A percentile compares a stretch with the other conserved stretches of the same genome.
These are phyloP conservation scores for Botrytis tulipae DNA, from an alignment of 2,329 filamentous ascomycete genomes.

Conservation along the genomic window DNA sequence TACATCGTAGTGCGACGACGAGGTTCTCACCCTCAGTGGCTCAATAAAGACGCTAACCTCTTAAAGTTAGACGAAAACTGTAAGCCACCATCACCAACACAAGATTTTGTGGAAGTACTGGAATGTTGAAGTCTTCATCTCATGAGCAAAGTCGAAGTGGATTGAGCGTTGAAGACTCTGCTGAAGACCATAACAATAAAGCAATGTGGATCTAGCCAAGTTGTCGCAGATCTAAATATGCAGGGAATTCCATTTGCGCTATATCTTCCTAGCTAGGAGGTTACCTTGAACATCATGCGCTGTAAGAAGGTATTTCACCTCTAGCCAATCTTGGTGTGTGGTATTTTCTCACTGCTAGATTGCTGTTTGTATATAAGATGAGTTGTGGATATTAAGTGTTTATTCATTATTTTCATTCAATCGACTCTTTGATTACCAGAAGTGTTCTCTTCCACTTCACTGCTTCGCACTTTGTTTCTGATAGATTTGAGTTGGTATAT, in stretches of 20 bases:
- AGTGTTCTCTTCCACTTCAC: background rate
- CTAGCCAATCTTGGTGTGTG: background rate
- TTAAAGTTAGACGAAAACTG: background rate
- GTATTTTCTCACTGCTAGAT: background rate
- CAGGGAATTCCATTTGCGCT: background rate
- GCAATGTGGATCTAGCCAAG: background rate
- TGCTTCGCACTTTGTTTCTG: background rate
- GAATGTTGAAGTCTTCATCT: background rate
- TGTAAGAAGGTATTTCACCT: background rate
- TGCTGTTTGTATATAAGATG: background rate
- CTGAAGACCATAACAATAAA: background rate
- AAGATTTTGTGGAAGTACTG: background rate
- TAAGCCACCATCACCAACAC: background rate
- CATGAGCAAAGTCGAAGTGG: background rate
- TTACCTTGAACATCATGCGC: background rate
- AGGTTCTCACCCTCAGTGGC: background rate
- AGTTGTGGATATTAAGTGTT: background rate
- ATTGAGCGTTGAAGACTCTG: background rate
- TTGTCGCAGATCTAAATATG: background rate
- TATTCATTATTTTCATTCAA: background rate
- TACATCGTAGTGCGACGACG: background rate
- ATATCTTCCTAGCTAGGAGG: background rate
- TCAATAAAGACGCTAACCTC: background rate
- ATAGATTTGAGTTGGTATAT: background rate
- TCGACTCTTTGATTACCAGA: background rate